Conservation (phyloP, 2,329 filamentous ascomycete species). For the Aspergillus sp. region DNA sequence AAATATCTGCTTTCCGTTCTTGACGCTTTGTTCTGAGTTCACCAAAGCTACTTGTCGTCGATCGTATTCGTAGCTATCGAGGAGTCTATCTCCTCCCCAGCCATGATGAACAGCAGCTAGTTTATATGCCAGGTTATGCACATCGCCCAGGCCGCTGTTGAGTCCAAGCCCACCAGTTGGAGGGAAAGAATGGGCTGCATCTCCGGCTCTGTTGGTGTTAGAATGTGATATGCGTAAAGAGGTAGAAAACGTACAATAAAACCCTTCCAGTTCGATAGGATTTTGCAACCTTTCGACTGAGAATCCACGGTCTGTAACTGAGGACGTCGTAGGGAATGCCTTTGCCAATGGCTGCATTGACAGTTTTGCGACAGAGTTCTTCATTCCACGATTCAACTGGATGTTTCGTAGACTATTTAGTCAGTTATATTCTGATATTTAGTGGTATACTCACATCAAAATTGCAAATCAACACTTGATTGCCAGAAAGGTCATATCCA, state of each 20-base stretch:
- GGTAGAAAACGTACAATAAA: constrained; percentile 28
- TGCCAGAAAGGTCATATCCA: constrained; percentile 37
- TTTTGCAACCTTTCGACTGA: constrained; percentile 39
- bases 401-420: constrained; percentile 23
- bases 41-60: constrained; percentile 35
- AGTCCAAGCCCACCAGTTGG: constrained; percentile 52
- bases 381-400: constrained; percentile 34
- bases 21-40: constrained; percentile 40
- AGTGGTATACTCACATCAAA: constrained; percentile 31
- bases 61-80: constrained; percentile 35
- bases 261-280: constrained; percentile 31
- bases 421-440: not conserved
- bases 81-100: constrained; percentile 16
- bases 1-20: constrained; percentile 42
- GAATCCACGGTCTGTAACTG: constrained; percentile 38
- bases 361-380: constrained; percentile 25
- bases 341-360: constrained; percentile 22
- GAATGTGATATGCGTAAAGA: not conserved
- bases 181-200: constrained; percentile 52
- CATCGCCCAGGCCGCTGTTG: constrained; percentile 50
- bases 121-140: constrained; percentile 45
- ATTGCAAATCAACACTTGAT: constrained; percentile 42
- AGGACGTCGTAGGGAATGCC: constrained; percentile 33
- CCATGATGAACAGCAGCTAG: constrained; percentile 34
- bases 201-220: constrained; percentile 37